Base-by-base conservation (phyloP, 495 filamentous ascomycete species). In the Podospora pseudopauciseta region DNA sequence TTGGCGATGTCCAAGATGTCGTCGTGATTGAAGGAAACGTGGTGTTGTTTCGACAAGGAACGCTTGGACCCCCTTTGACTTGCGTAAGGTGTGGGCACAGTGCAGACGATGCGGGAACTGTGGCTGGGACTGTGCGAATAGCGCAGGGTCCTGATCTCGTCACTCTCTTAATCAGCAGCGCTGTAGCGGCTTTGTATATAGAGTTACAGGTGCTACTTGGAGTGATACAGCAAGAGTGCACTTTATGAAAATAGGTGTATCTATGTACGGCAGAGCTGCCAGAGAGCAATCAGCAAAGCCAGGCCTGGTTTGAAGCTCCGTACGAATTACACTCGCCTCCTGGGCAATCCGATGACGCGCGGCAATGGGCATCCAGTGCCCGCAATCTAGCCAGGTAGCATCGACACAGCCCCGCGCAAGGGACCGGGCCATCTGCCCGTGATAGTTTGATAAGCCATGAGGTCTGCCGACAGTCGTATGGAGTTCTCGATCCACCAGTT, bases 11-110 rank as follows among this genome's bases (percentile, higher is more conserved):
- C 39, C 13, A 28, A 34, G 26, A 26, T 0, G 18, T 65, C 61
- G 9, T 39, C 39, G 56, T 27, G 63, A 63, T 65, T 62, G 63
- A 39, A 23, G 63, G 63, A 62, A 65, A 69, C 63, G 67, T 65
- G 57, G 65, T 62, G 68, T 64, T 62, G 68, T 65, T 62, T 70
- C 60, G 68, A 28, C 26, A 54, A 16, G 64, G 27, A 53, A n/a
- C 68, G 68, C 68, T 67, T 67, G 65, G 61, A 62, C 68, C 60
- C 5, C 5, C 30, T 58, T 34, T 18, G 53, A 16, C 5, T 2
- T 15, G 19, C 39, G 5, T 11, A 18, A 18, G 39, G 39, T 49
- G 39, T 49, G 13, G 2, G 39, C 39, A 49, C 39, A 49, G 39
- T 49, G 39, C 39, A 49, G 15, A 9, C 2, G 0, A 2, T 18